These are phyloP conservation scores for Triglochin maritima DNA, from an alignment of 106 monocot genomes.

Conservation along the genomic window DNA sequence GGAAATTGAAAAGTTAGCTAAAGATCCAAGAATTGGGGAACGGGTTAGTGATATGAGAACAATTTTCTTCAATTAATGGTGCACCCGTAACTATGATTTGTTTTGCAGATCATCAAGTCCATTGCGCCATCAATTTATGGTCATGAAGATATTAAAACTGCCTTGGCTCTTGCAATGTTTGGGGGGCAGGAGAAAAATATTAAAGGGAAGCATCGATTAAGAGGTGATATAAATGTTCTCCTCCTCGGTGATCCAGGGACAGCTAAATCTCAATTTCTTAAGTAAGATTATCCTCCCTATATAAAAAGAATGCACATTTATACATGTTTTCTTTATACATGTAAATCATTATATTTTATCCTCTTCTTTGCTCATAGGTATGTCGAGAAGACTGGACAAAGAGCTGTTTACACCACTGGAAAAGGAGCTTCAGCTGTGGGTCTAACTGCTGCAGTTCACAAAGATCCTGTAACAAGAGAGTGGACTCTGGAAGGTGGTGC, in stretches of 20 bases:
- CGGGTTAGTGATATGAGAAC: conserved; percentile 36
- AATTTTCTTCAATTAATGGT: not conserved
- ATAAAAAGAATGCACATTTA: too few species aligned
- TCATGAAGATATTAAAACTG: conserved; percentile 96
- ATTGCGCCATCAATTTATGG: conserved; percentile 99
- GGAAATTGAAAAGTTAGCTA: conserved; percentile 89
- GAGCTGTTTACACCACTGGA: conserved; percentile 98
- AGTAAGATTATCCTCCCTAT: conserved; percentile 40
- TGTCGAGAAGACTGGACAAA: conserved; percentile 93
- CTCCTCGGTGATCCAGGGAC: conserved; percentile 99
- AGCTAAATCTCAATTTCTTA: conserved; percentile 98
- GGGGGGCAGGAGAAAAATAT: conserved; percentile 97
- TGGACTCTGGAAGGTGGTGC: conserved; percentile 99
- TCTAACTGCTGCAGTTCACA: conserved; percentile 96
- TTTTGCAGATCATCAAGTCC: conserved; percentile 82
- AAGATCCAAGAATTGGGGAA: conserved; percentile 95
- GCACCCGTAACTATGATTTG: too few species aligned
- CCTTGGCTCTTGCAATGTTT: conserved; percentile 98
- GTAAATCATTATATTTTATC: not conserved
- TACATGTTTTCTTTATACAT: too few species aligned
- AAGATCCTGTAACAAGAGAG: conserved; percentile 93
- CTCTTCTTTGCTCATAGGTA: conserved; percentile 37
- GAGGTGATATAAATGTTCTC: conserved; percentile 96
- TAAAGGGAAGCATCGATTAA: conserved; percentile 92
- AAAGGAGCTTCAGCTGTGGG: conserved; percentile 99